These are phyloP conservation scores for Psilocybe sp. DNA, from an alignment of 768 basidiomycete species.

Conservation along the genomic window DNA sequence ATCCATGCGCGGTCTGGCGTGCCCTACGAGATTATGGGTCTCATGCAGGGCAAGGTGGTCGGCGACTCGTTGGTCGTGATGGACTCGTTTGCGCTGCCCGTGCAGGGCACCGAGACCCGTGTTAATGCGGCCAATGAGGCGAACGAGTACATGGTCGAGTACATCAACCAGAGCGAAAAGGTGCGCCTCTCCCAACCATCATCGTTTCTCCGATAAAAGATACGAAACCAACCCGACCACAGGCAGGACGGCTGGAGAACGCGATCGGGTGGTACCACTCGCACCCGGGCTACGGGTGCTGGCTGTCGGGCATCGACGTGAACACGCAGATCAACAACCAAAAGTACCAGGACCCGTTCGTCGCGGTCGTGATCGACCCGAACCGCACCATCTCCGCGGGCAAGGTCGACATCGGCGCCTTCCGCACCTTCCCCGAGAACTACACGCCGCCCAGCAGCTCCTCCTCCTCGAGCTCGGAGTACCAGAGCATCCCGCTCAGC, in stretches of 20 bases:
- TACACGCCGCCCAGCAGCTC: constrained; percentile 78
- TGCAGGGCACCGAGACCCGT: constrained; percentile 96
- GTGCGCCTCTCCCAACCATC: constrained; percentile 34
- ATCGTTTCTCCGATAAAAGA: neutral
- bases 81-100: constrained; percentile 96
- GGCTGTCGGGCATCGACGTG: constrained; percentile 98
- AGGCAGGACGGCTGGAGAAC: constrained; percentile 85
- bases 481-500: constrained; percentile 92
- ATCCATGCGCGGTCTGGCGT: constrained; percentile 98
- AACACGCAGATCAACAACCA: constrained; percentile 96
- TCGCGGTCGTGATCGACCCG: constrained; percentile 97
- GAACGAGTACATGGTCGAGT: constrained; percentile 98
- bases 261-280: constrained; percentile 98
- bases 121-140: constrained; percentile 96
- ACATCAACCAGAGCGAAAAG: constrained; percentile 76
- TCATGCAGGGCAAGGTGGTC: constrained; percentile 96
- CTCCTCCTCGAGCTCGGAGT: constrained; percentile 80
- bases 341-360: constrained; percentile 92
- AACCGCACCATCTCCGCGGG: constrained; percentile 98
- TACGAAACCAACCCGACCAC: neutral
- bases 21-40: constrained; percentile 98
- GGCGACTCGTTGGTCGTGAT: constrained; percentile 79
- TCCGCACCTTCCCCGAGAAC: constrained; percentile 94
- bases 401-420: constrained; percentile 98
- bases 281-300: constrained; percentile 98